phyloP scores from a whole-genome alignment of 495 filamentous ascomycete species.

The Cercophora samala region DNA sequence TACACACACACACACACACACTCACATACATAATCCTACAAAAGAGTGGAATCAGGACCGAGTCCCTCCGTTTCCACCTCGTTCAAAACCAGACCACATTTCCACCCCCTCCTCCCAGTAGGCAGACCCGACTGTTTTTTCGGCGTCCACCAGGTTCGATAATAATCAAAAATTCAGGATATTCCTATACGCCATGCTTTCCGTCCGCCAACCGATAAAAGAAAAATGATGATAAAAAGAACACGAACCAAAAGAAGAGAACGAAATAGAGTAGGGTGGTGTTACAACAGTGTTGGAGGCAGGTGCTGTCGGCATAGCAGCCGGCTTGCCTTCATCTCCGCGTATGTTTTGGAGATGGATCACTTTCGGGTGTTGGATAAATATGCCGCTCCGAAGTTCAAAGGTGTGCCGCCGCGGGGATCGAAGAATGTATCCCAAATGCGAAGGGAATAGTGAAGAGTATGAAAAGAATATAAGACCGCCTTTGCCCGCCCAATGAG shows the following conservation, averaged over 20 bases:
- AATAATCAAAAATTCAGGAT: background rate
- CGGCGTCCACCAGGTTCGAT: background rate
- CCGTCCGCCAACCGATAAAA: background rate
- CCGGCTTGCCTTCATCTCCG: background rate
- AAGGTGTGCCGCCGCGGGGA: background rate
- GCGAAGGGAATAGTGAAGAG: background rate
- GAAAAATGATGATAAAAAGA: background rate
- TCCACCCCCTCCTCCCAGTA: background rate
- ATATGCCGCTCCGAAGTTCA: background rate
- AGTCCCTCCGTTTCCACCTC: constrained; percentile 8
- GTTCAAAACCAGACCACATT: background rate
- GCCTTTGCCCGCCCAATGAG: background rate
- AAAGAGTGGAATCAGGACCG: constrained; percentile 20
- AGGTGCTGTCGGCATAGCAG: background rate
- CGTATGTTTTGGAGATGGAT: background rate
- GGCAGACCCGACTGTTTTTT: background rate
- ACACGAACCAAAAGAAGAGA: background rate
- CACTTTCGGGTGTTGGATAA: background rate
- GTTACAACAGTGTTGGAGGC: background rate
- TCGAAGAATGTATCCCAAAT: background rate
- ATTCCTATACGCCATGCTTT: background rate
- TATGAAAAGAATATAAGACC: background rate
- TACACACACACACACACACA: background rate
- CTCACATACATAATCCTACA: constrained; percentile 12
- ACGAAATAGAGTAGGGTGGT: background rate